Conservation (phyloP, 164 flowering plant genomes). For the grape (Vitis vinifera) region DNA sequence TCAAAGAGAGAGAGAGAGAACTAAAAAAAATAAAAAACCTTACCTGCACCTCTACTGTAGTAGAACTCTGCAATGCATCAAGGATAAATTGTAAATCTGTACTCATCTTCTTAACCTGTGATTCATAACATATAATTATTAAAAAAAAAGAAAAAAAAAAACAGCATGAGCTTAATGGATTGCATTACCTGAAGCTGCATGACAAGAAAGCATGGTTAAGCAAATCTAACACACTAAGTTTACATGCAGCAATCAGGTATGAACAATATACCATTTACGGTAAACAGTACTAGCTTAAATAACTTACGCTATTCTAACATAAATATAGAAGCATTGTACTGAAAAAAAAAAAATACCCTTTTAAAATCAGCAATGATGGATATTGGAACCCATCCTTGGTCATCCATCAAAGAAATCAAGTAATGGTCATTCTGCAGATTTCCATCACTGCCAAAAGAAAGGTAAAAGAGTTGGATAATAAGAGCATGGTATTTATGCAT, state of each 20-base stretch:
- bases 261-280: not conserved
- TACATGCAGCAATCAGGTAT: not conserved
- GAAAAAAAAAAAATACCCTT: slow-evolving; percentile 46
- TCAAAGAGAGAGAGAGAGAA: not conserved
- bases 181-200: no score
- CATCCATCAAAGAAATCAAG: slow-evolving; percentile 78
- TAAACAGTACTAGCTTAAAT: not conserved
- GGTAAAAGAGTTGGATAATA: not conserved
- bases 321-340: not conserved
- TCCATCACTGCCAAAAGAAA: slow-evolving; percentile 63
- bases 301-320: not conserved
- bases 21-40: slow-evolving; percentile 5
- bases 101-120: slow-evolving; percentile 78
- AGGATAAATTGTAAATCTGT: slow-evolving; percentile 70
- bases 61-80: slow-evolving; percentile 68
- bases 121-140: slow-evolving; percentile 2
- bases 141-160: no score
- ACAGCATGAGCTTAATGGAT: no score
- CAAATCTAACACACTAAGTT: not conserved
- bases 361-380: slow-evolving; percentile 74
- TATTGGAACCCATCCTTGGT: slow-evolving; percentile 87
- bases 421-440: slow-evolving; percentile 73
- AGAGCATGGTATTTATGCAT: not conserved
- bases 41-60: slow-evolving; percentile 79
- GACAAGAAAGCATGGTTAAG: no score